Base-by-base conservation (phyloP, 805 yeast genomes). In the Kodamaea leandrae region DNA sequence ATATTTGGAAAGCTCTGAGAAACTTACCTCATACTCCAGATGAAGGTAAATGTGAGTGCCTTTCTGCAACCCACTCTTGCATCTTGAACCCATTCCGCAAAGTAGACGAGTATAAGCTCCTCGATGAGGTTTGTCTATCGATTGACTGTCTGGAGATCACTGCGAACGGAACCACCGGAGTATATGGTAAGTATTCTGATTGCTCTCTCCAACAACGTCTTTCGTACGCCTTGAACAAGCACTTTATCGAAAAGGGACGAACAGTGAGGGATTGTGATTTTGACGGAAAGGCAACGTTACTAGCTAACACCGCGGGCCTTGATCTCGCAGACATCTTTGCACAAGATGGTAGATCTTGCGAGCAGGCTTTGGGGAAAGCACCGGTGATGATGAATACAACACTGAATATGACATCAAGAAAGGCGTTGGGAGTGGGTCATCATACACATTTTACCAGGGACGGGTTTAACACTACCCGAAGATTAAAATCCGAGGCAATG, bases 1-100 rank as follows among this genome's bases (percentile, higher is more conserved):
- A 17, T 3, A 3, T 33, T 1, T 57, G 64, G 61, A 41, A 47
- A 9, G 59, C 51, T 1, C 49, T 62, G 14, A 32, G 27, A 3
- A 33, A 30, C 1, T 47, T 72, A 23, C 78, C 78, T 0, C 60
- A 54, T 4, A 60, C 66, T 1, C 78, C 80, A 2, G 64, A 68
- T 42, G 46, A 58, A 7, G 66, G 63, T 12, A 57, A 64, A 38
- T 74, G 78, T 53, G 74, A 67, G 44, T 73, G 78, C 47, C 54
- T 72, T 21, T 61, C 68, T 56, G 49, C 68, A 6, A 61, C 69
- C 4, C 49, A 70, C 4, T 49, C 64, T 1, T 74, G 78, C 49
- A 57, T 68, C 29, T 51, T 60, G 20, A 45, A 54, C 15, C 66
- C 68, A 1, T 52, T 51, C 32, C 48, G 42, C 8, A 42, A 41